Conservation (phyloP, 495 filamentous ascomycete genomes). For the Staphylotrichum tortipilum region DNA sequence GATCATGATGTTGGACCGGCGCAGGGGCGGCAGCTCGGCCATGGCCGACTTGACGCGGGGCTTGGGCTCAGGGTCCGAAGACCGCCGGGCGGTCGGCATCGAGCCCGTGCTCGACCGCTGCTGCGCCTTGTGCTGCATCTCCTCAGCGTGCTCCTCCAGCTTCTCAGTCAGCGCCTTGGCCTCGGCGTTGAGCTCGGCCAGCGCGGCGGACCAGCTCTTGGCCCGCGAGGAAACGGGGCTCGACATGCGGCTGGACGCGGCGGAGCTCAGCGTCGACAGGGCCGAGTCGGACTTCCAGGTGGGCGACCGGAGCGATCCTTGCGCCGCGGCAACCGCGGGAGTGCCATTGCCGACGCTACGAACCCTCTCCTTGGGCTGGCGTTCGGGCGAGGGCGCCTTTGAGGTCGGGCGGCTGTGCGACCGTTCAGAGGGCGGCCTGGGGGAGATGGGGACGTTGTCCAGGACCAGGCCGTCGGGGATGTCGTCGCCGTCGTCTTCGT, state of each 20-base stretch:
- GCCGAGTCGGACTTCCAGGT: constrained; percentile 35
- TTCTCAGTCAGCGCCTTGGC: constrained; percentile 83
- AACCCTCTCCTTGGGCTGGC: constrained; percentile 38
- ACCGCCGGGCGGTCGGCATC: constrained; percentile 29
- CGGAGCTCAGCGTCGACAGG: constrained; percentile 16
- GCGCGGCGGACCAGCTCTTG: constrained; percentile 77
- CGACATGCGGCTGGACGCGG: constrained; percentile 13
- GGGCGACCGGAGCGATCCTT: constrained; percentile 42
- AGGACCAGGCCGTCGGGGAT: constrained; percentile 85
- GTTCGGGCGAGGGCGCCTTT: constrained; percentile 50
- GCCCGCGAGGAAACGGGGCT: constrained; percentile 46
- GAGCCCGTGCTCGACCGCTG: constrained; percentile 28
- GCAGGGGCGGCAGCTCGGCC: constrained; percentile 69
- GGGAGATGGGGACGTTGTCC: constrained; percentile 93
- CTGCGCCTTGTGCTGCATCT: constrained; percentile 41
- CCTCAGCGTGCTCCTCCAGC: constrained; percentile 73
- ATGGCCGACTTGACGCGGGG: constrained; percentile 47
- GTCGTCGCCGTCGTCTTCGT: constrained; percentile 77
- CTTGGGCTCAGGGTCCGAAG: constrained; percentile 43
- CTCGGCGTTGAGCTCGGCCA: constrained; percentile 75
- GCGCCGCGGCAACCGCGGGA: constrained; percentile 38
- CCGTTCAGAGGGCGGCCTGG: constrained; percentile 62
- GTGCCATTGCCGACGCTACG: constrained; percentile 49
- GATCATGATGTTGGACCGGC: constrained; percentile 86
- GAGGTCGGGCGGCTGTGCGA: constrained; percentile 42